Conservation (phyloP, 257 asterid genomes). For the Solanum medicagineum region DNA sequence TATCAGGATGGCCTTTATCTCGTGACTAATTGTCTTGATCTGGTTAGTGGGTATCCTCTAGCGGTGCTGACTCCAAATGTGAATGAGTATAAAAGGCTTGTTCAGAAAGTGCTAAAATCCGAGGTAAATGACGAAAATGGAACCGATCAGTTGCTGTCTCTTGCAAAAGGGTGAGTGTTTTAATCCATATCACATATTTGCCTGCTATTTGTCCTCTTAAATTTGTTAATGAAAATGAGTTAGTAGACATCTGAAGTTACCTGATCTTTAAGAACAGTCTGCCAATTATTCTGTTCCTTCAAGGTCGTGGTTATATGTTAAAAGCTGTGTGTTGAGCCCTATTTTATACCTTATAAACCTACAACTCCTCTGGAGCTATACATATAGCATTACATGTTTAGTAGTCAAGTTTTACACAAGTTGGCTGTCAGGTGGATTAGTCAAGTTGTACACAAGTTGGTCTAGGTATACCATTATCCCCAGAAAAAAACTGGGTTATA, state of each 20-base stretch:
- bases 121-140: slow-evolving; percentile 68
- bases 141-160: slow-evolving; percentile 59
- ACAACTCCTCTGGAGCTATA: not conserved
- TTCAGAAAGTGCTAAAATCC: slow-evolving; percentile 56
- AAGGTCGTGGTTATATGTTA: not conserved
- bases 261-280: not conserved
- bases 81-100: slow-evolving; percentile 87
- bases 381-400: not conserved
- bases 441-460: not conserved
- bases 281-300: not conserved
- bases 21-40: slow-evolving; percentile 66
- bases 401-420: not conserved
- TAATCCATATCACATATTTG: not conserved
- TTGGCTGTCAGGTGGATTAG: not conserved
- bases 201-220: not conserved
- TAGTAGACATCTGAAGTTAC: not conserved
- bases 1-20: slow-evolving; percentile 92
- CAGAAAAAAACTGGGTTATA: not conserved
- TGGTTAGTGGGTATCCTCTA: slow-evolving; percentile 71
- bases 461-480: not conserved
- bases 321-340: not conserved
- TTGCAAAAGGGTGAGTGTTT: slow-evolving; percentile 54
- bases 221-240: not conserved
- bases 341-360: not conserved
- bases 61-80: slow-evolving; percentile 94